Conservation (phyloP, 441 rosid genomes). For the Erysimum cheiri region DNA sequence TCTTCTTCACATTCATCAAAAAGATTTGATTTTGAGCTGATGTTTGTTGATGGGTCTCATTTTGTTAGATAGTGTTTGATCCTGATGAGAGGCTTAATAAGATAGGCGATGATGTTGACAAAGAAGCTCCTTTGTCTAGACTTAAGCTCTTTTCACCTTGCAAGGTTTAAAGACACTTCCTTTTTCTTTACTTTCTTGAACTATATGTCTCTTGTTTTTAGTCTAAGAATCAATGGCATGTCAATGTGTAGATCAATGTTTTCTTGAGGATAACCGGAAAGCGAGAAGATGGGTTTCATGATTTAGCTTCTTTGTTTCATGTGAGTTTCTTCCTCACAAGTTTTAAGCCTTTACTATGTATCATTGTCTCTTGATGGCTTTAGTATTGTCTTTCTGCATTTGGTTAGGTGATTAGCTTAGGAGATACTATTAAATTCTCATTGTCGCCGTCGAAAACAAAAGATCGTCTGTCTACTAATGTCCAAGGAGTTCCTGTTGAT, state of each 20-base stretch:
- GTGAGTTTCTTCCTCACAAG: slow-evolving; percentile 50
- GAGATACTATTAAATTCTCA: slow-evolving; percentile 89
- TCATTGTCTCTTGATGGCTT: slow-evolving; percentile 14
- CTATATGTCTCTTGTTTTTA: neutral
- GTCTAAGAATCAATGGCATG: neutral
- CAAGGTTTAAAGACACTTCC: slow-evolving; percentile 58
- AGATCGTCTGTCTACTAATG: slow-evolving; percentile 88
- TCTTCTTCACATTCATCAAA: too few species aligned
- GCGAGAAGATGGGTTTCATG: slow-evolving; percentile 93
- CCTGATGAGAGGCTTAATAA: slow-evolving; percentile 80
- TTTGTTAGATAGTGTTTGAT: slow-evolving; percentile 73
- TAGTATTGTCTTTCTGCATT: neutral
- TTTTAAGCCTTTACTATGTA: neutral
- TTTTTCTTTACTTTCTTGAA: neutral
- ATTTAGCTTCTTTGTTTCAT: slow-evolving; percentile 94
- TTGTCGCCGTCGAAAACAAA: slow-evolving; percentile 75
- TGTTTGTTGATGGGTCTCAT: neutral
- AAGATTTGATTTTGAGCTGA: neutral
- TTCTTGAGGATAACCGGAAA: slow-evolving; percentile 88
- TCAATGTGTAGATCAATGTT: slow-evolving; percentile 69
- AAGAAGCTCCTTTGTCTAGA: slow-evolving; percentile 86
- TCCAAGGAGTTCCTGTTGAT: slow-evolving; percentile 88
- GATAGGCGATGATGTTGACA: slow-evolving; percentile 78
- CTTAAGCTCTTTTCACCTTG: slow-evolving; percentile 95
- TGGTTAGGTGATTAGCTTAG: slow-evolving; percentile 79